Evolutionary conservation across 345 rosid genomes (phyloP), one percentile per base, ranked within the genome.

Genomic region (Populus deltoides): DNA sequence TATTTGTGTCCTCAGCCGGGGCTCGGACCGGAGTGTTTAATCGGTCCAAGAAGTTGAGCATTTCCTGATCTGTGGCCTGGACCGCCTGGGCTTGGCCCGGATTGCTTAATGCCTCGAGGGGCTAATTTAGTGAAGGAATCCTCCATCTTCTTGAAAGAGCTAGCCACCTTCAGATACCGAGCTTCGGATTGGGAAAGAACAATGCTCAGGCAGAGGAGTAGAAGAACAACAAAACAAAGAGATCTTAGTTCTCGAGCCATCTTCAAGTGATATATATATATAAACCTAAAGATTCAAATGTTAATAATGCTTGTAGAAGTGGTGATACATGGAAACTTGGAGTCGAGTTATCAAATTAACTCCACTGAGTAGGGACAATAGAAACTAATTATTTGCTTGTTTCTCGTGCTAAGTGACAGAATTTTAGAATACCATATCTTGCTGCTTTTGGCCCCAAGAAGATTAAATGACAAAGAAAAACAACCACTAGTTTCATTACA

Each of bases 81-180:
- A 55, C 84, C 86, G 7, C 75, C 24, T 0, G 68, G 72, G 72
- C 86, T 85, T 5, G 90, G 86, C 20, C 88, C 86, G 0, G 88
- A 87, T 6, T 67, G 33, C 77, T 72, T 78, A 43, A 66, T 24
- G n/a, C 81, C 51, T 20, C 69, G 65, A 20, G 70, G 12, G 63
- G 38, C 70, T 57, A 68, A 31, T 9, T 62, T 51, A 18, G 71
- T 18, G 41, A 13, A 22, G 7, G 73, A 73, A 73, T 4, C 20
- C 62, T 41, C 31, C 47, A 71, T 15, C 8, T 13, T 70, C 47
- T 63, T 24, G 59, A 62, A 39, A 17, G 61, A 24, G 51, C 5
- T 17, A 13, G 39, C 72, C 38, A 57, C 20, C 43, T 59, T 77
- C 68, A 74, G 20, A 1, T 65, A 31, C 25, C 53, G 22, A 22